A percentile compares a stretch with the other conserved stretches of the same genome.
Evolutionary conservation across 176 grass and related monocot species (phyloP).

Genomic region (Lolium rigidum): DNA sequence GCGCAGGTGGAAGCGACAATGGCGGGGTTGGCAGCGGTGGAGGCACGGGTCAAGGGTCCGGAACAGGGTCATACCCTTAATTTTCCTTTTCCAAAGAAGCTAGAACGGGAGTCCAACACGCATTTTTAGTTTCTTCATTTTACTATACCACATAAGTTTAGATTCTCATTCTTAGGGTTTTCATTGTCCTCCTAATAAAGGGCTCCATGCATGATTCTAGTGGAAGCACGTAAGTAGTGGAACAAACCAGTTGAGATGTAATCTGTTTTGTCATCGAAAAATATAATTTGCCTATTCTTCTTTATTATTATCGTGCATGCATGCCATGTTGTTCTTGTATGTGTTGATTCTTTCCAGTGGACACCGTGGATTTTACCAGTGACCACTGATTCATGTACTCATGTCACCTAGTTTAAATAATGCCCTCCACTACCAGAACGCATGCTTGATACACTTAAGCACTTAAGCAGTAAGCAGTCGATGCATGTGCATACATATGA

Average conservation of each 20-base stretch:
- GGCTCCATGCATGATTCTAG: not conserved
- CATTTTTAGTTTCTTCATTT: constrained; percentile 12
- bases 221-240: not conserved
- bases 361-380: not conserved
- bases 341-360: not conserved
- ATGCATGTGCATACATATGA: not conserved
- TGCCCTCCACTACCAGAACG: not conserved
- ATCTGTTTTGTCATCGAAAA: not conserved
- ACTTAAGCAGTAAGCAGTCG: not conserved
- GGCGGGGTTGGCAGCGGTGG: constrained; percentile 28
- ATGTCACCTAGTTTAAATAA: too few relatives aligned
- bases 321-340: not conserved
- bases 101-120: not conserved
- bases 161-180: not conserved
- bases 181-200: not conserved
- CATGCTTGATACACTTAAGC: not conserved
- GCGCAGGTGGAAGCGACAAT: not conserved
- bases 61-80: constrained; percentile 34
- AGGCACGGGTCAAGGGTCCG: constrained; percentile 27
- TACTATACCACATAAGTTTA: not conserved
- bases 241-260: not conserved
- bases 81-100: not conserved
- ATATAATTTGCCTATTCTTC: not conserved
- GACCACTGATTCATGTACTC: not conserved
- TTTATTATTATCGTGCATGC: not conserved